A percentile compares a stretch with the other conserved stretches of the same genome.
Evolutionary conservation across 768 basidiomycete species (phyloP).

Genomic region (Crepidotus variabilis): DNA sequence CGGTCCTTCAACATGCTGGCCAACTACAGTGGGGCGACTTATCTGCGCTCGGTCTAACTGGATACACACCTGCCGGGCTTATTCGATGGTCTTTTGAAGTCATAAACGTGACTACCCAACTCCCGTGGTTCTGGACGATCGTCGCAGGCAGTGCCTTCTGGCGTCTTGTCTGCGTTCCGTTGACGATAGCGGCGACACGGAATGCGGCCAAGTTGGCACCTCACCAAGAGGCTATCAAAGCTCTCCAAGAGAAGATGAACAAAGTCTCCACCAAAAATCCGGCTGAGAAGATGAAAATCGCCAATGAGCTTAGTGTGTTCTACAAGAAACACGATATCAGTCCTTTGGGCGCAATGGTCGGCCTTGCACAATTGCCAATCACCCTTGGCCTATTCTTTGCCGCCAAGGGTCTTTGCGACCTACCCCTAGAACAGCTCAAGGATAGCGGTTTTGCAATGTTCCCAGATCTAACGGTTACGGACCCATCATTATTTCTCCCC

Average conservation of each 20-base stretch:
- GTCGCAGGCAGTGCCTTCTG: constrained; percentile 59
- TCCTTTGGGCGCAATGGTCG: constrained; percentile 44
- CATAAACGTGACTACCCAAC: constrained; percentile 61
- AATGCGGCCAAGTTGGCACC: constrained; percentile 59
- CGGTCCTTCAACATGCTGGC: constrained; percentile 26
- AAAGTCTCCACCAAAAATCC: constrained; percentile 29
- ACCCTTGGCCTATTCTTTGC: constrained; percentile 84
- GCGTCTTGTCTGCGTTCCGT: constrained; percentile 57
- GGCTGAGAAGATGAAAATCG: constrained; percentile 49
- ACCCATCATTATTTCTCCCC: constrained; percentile 77
- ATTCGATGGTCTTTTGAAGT: constrained; percentile 62
- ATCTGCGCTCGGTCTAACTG: constrained; percentile 56
- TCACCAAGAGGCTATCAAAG: constrained; percentile 49
- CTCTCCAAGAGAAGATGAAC: constrained; percentile 42
- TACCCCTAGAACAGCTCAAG: constrained; percentile 72
- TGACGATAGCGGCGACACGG: constrained; percentile 52
- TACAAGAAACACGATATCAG: constrained; percentile 66
- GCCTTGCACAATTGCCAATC: constrained; percentile 68
- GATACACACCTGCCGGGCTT: constrained; percentile 64
- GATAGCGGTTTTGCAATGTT: constrained; percentile 73
- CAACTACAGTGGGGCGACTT: constrained; percentile 72
- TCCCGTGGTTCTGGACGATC: constrained; percentile 87
- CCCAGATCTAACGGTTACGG: constrained; percentile 73
- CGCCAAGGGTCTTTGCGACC: constrained; percentile 62
- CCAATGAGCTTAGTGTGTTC: constrained; percentile 49